Base-by-base conservation (phyloP, 768 basidiomycete genomes). In the Hemileccinum rubropunctum region DNA sequence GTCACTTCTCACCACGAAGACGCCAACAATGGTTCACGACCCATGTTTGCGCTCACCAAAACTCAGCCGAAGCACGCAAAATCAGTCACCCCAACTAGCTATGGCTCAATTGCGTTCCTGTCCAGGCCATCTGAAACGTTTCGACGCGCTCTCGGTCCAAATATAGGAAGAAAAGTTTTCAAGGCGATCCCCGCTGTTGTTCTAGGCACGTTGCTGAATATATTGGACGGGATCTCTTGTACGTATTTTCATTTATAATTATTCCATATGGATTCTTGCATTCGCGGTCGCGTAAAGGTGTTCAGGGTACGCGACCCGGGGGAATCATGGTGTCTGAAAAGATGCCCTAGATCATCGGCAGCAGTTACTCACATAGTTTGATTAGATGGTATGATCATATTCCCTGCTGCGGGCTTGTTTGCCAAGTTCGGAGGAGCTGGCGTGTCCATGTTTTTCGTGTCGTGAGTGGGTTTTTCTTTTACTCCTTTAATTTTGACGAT, bases 141-240 rank as follows among this genome's bases (percentile, higher is more conserved):
- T 18, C 44, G 43, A 11, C 37, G 26, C 6, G 5, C 52, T n/a
- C 45, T 60, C 17, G 56, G 45, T 43, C 52, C 61, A 27, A 54
- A 63, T 51, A 13, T 66, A 1, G 56, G 52, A 26, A 42, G 38
- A 39, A 58, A 52, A 14, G 58, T 43, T 0, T 52, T 78, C 5
- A 68, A 63, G 42, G 75, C 83, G 0, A 58, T 95, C n/a, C 94
- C 95, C 1, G 88, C 92, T 0, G 91, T 95, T 3, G 63, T 93
- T 14, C 74, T 97, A 20, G 95, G 94, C 7, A 78, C 82, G 56
- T 67, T 98, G 33, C 72, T 98, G 50, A 98, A 98, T 60, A 79
- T 98, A 38, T 75, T 99, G 30, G 95, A 99, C 63, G 97, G 94
- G 10, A 84, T 99, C 45, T 91, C 89, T 38, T 98, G 86, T 88